These are phyloP conservation scores for Massospora cicadina DNA, from an alignment of 371 early-diverging fungal genomes.

Conservation along the genomic window DNA sequence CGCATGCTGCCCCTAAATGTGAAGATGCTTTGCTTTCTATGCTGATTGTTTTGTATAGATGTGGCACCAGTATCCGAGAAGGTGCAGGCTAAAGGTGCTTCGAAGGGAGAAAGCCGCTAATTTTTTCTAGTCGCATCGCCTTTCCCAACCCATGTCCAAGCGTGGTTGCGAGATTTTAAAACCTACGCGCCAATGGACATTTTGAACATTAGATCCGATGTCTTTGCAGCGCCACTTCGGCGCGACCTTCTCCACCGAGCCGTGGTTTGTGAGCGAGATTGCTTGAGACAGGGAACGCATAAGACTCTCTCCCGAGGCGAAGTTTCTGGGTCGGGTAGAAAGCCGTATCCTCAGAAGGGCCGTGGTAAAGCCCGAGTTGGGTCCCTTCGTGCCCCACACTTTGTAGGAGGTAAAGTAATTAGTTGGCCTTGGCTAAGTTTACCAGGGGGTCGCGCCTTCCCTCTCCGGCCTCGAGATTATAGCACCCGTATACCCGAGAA, in stretches of 20 bases:
- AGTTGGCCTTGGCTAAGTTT: conserved; percentile 1
- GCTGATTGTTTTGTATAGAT: neutral
- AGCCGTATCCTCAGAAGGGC: conserved; percentile 78
- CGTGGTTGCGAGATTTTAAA: conserved; percentile 64
- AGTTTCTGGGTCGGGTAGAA: conserved; percentile 66
- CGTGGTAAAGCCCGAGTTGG: conserved; percentile 82
- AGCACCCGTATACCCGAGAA: conserved; percentile 65
- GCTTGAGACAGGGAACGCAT: conserved; percentile 69
- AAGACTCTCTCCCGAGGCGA: conserved; percentile 62
- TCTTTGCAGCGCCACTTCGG: conserved; percentile 69
- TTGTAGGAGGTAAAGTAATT: conserved; percentile 48
- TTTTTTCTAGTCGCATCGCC: conserved; percentile 12
- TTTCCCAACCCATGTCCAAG: conserved; percentile 36
- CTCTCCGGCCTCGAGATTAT: conserved; percentile 72
- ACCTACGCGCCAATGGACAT: conserved; percentile 54
- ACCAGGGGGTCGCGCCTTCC: conserved; percentile 53
- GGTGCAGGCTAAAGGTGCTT: conserved; percentile 5
- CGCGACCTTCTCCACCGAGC: conserved; percentile 70
- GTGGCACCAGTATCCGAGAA: conserved; percentile 2
- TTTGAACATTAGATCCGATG: conserved; percentile 45
- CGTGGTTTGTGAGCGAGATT: conserved; percentile 70
- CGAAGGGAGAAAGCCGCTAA: neutral
- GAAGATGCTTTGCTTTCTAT: neutral
- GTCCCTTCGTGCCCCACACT: conserved; percentile 68
- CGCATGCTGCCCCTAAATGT: conserved; percentile 1